These are phyloP conservation scores for Termitomyces sp. DNA, from an alignment of 768 basidiomycete genomes.

Conservation along the genomic window DNA sequence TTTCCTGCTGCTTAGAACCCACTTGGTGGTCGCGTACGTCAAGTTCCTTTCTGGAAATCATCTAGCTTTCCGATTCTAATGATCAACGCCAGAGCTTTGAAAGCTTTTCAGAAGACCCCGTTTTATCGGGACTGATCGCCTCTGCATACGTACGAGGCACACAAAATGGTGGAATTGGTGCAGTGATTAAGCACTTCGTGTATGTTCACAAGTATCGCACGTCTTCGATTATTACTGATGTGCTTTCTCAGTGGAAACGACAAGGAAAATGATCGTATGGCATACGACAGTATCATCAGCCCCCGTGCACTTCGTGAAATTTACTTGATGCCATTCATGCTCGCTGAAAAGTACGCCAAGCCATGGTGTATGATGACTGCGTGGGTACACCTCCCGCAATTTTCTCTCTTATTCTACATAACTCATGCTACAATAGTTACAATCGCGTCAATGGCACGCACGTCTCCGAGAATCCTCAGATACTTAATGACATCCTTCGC, in stretches of 20 bases:
- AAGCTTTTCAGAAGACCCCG: constrained; percentile 75
- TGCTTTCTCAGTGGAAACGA: constrained; percentile 54
- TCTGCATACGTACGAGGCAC: constrained; percentile 73
- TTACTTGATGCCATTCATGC: constrained; percentile 72
- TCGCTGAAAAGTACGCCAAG: constrained; percentile 57
- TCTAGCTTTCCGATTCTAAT: not conserved
- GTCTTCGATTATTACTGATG: not conserved
- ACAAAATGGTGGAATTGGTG: constrained; percentile 70
- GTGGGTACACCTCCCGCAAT: constrained; percentile 29
- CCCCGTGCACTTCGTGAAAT: constrained; percentile 67
- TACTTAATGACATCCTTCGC: constrained; percentile 55
- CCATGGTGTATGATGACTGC: constrained; percentile 73
- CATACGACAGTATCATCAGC: constrained; percentile 59
- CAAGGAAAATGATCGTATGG: constrained; percentile 73
- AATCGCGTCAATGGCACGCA: constrained; percentile 77
- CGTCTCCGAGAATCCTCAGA: constrained; percentile 53
- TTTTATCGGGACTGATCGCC: constrained; percentile 64
- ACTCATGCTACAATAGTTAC: constrained; percentile 32
- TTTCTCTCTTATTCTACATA: not conserved
- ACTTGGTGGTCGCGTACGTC: constrained; percentile 57
- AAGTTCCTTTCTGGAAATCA: not conserved
- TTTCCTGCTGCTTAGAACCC: constrained; percentile 40
- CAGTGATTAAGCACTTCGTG: constrained; percentile 81
- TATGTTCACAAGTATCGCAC: constrained; percentile 19
- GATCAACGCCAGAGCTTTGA: constrained; percentile 51